Base-by-base conservation (phyloP, 2,329 filamentous ascomycete genomes). In the Aschersonia sp. region DNA sequence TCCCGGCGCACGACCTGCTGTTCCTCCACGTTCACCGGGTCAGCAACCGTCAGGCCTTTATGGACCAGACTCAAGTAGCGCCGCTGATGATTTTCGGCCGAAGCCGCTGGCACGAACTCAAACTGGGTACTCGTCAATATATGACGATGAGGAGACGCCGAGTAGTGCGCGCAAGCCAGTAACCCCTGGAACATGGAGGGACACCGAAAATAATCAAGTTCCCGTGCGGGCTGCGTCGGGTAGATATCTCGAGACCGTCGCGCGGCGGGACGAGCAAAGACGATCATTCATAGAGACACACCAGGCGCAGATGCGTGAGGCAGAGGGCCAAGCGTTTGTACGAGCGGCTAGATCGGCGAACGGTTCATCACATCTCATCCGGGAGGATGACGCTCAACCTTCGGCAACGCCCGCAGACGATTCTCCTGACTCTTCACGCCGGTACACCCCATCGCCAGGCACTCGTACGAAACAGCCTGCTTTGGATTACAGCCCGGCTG, bases 261-360 rank as follows among this genome's bases (percentile, higher is more conserved):
- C 57, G 14, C 56, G 59, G 9, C 68, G 67, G 32, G 71, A 78
- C 51, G 75, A 78, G 30, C 71, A 71, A 43, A 67, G 76, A 45
- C 71, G 67, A 49, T 79, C 76, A 0, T 77, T 75, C 53, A 77
- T 80, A 48, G 76, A 75, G 58, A 67, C 68, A 14, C 75, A 75
- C 52, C 74, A 71, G 56, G 76, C 76, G 4, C 67, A 81, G 56
- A 79, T 81, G 72, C 71, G 76, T 39, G 64, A 73, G 54, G 76
- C 73, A 5, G 79, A 82, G 57, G 78, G 75, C 2, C 68, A 69
- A 55, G 77, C 76, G 6, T 72, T 82, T 51, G 69, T 75, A 6
- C 68, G 74, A 49, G 75, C 75, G 44, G 61, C 56, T 47, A 61
- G 55, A 39, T 59, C 55, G 43, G 60, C 58, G 50, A 66, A 58